Percentiles rank a stretch among this genome's conserved stretches.
Evolutionary conservation across 2,329 filamentous ascomycete genomes (phyloP).

Genomic region (Colletotrichum incanum): DNA sequence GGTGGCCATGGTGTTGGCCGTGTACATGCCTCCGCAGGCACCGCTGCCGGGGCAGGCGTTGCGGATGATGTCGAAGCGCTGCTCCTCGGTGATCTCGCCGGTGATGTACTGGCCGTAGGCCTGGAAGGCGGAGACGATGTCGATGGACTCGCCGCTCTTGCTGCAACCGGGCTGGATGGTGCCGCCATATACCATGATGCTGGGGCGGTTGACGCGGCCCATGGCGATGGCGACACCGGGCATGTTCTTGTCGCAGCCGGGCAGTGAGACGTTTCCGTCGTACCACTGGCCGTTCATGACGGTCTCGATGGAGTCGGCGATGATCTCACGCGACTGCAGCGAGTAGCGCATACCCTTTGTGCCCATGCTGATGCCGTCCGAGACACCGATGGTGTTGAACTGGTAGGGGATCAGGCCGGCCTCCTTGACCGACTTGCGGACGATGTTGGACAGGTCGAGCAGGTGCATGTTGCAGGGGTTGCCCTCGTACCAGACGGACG

Average conservation of each 20-base stretch:
- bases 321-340: constrained; percentile 94
- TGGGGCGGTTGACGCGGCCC: constrained; percentile 93
- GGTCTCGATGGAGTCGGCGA: constrained; percentile 98
- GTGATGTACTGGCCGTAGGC: constrained; percentile 95
- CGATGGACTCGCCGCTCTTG: constrained; percentile 81
- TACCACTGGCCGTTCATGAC: constrained; percentile 99
- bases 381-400: constrained; percentile 99
- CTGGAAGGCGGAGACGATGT: constrained; percentile 98
- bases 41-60: constrained; percentile 82
- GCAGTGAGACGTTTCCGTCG: constrained; percentile 96
- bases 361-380: constrained; percentile 98
- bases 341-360: constrained; percentile 97
- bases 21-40: constrained; percentile 91
- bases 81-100: constrained; percentile 90
- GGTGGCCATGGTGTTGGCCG: constrained; percentile 93
- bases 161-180: constrained; percentile 94
- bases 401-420: constrained; percentile 93
- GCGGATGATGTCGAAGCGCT: constrained; percentile 94
- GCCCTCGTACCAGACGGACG: constrained; percentile 97
- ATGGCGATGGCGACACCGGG: constrained; percentile 93
- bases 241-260: constrained; percentile 99
- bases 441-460: constrained; percentile 86
- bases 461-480: constrained; percentile 99
- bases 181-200: constrained; percentile 97
- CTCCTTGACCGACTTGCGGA: constrained; percentile 73